These are phyloP conservation scores for Protea cynaroides DNA, from an alignment of 164 flowering plant genomes.

Conservation along the genomic window DNA sequence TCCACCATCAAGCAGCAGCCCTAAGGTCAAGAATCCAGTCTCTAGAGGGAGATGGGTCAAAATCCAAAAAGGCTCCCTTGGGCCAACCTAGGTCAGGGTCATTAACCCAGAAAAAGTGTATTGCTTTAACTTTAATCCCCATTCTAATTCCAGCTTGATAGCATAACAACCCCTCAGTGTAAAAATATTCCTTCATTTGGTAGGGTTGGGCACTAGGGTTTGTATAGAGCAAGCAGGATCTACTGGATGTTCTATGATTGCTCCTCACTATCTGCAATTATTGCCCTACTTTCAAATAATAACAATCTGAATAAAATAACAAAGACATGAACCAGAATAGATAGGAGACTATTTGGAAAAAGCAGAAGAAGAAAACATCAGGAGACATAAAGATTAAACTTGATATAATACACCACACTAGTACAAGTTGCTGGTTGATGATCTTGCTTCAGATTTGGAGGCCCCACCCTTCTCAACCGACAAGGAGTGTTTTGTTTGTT, in stretches of 20 bases:
- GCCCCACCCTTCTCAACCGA: constrained; percentile 9
- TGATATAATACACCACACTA: not conserved
- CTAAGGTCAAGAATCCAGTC: no score
- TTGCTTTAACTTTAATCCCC: not conserved
- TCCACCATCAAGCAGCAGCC: no score
- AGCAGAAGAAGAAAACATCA: not conserved
- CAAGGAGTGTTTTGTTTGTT: constrained; percentile 39
- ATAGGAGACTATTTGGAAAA: not conserved
- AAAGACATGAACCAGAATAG: not conserved
- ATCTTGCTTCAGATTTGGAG: constrained; percentile 25
- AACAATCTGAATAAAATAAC: not conserved
- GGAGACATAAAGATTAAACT: not conserved
- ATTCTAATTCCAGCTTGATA: no score
- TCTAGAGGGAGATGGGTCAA: no score
- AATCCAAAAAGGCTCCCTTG: no score
- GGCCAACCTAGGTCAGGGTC: not conserved
- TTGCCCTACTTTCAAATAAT: not conserved
- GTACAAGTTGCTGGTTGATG: constrained; percentile 5
- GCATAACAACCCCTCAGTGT: no score
- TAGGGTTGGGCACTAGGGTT: not conserved
- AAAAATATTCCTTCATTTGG: no score
- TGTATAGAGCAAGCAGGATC: not conserved
- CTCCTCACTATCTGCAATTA: not conserved
- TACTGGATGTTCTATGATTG: not conserved
- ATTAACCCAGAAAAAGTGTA: not conserved